A percentile compares a stretch with the other conserved stretches of the same genome.
Evolutionary conservation across 768 basidiomycete species (phyloP).

Genomic region (Suillus weaverae): DNA sequence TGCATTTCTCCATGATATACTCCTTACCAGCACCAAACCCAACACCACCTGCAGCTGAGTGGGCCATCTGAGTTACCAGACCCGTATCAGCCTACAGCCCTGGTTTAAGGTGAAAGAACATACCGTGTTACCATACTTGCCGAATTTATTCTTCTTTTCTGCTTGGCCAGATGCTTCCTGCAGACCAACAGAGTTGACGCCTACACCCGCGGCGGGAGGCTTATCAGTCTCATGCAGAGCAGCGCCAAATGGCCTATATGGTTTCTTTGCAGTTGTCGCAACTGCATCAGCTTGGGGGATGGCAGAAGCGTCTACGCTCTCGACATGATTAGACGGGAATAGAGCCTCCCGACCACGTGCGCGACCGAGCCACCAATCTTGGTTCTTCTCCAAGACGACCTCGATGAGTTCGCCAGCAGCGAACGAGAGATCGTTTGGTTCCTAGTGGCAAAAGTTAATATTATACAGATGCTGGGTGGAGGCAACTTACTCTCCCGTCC

Average conservation of each 20-base stretch:
- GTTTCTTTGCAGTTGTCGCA: slow-evolving; percentile 6
- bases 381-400: slow-evolving; percentile 75
- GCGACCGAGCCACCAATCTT: slow-evolving; percentile 85
- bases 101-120: slow-evolving; percentile 15
- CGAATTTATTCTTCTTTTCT: slow-evolving; percentile 60
- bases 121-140: slow-evolving; percentile 59
- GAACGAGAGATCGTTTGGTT: slow-evolving; percentile 81
- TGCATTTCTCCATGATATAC: not conserved
- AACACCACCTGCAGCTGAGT: slow-evolving; percentile 67
- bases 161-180: slow-evolving; percentile 27
- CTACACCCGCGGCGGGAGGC: slow-evolving; percentile 29
- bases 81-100: not conserved
- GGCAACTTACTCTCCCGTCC: slow-evolving; percentile 44
- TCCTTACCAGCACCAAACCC: slow-evolving; percentile 73
- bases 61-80: slow-evolving; percentile 42
- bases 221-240: slow-evolving; percentile 34
- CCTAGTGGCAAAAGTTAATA: slow-evolving; percentile 42
- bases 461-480: not conserved
- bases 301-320: slow-evolving; percentile 42
- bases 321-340: slow-evolving; percentile 77
- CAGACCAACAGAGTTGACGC: slow-evolving; percentile 31
- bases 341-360: slow-evolving; percentile 65
- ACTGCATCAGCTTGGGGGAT: slow-evolving; percentile 1
- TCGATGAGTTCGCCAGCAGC: slow-evolving; percentile 73
- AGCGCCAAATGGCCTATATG: slow-evolving; percentile 40